Percentiles rank a stretch among this genome's conserved stretches.
These are phyloP conservation scores for Ajuga chamaepitys DNA, from an alignment of 257 asterid species.

Conservation along the genomic window DNA sequence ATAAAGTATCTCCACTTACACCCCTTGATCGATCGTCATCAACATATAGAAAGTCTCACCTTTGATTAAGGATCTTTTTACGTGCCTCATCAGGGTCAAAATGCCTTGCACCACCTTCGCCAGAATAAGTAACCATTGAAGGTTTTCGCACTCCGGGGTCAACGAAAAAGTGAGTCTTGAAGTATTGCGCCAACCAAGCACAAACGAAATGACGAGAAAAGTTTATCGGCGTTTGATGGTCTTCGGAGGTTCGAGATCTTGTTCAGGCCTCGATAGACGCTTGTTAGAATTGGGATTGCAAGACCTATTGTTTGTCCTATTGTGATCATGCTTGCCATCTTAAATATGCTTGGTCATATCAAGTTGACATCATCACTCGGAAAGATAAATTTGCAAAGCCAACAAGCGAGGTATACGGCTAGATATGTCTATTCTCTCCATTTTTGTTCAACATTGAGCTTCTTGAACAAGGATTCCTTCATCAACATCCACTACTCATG, in stretches of 20 bases:
- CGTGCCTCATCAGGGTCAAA: too few relatives aligned
- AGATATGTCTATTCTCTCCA: too few relatives aligned
- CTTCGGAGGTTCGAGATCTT: background rate
- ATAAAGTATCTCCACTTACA: too few relatives aligned
- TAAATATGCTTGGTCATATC: background rate
- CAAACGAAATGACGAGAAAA: background rate
- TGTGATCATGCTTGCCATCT: background rate
- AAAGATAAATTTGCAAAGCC: too few relatives aligned
- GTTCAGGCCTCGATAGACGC: too few relatives aligned
- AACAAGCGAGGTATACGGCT: too few relatives aligned
- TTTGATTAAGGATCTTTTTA: background rate
- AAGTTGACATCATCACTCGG: background rate
- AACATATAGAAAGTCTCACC: background rate
- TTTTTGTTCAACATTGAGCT: too few relatives aligned
- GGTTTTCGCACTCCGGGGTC: background rate
- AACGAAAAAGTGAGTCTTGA: background rate
- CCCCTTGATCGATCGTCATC: background rate
- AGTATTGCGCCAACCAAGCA: too few relatives aligned
- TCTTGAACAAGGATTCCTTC: too few relatives aligned
- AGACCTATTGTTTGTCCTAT: background rate
- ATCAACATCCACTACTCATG: too few relatives aligned
- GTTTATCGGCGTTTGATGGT: background rate
- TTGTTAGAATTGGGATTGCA: too few relatives aligned
- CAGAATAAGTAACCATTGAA: background rate
- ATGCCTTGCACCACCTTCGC: too few relatives aligned